Base-by-base conservation (phyloP, 2,329 filamentous ascomycete genomes). In the Corinectria fuckeliana region DNA sequence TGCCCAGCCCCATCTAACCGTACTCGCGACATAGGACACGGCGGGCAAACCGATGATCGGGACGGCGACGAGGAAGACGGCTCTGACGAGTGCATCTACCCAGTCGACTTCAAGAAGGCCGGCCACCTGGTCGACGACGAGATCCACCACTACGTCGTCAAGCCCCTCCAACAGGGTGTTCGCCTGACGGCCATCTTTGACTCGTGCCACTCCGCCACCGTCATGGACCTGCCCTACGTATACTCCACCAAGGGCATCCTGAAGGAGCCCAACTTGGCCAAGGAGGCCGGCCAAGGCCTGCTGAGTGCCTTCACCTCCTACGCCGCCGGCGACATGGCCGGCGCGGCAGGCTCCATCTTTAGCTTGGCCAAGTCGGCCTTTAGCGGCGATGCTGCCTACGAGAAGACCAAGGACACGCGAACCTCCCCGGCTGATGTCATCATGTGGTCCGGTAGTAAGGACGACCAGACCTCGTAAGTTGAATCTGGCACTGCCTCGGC, bases 401-500 rank as follows among this genome's bases (percentile, higher is more conserved):
- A 96, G 78, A 88, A 88, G 74, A 91, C 93, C 63, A 83, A 92
- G 74, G 85, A 90, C 66, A 98, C 94, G 39, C 96, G 96, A 80
- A 98, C 95, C 14, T 95, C 91, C 54, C 90, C 93, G 1, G 95
- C 95, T 38, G 95, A 99, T 77, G 95, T 99, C 28, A 87, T 99
- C 74, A 96, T 97, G 91, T 97, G 93, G 91, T 96, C 92, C 61
- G 95, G 95, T 57, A 96, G 92, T 80, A 97, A 97, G 78, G 95
- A 99, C 74, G 87, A 89, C 62, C 95, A 98, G 78, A 99, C 95
- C 67, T 93, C 91, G 89, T 81, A 61, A 70, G 77, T 75, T 4
- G 0, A 5, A 7, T 5, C 2, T 6, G 6, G 11, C 3, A 72
- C 63, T 42, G 52, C 49, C 20, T 56, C 50, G 3, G 47, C 32